phyloP scores from a whole-genome alignment of 768 basidiomycete genomes.

The Auricularia sp. region DNA sequence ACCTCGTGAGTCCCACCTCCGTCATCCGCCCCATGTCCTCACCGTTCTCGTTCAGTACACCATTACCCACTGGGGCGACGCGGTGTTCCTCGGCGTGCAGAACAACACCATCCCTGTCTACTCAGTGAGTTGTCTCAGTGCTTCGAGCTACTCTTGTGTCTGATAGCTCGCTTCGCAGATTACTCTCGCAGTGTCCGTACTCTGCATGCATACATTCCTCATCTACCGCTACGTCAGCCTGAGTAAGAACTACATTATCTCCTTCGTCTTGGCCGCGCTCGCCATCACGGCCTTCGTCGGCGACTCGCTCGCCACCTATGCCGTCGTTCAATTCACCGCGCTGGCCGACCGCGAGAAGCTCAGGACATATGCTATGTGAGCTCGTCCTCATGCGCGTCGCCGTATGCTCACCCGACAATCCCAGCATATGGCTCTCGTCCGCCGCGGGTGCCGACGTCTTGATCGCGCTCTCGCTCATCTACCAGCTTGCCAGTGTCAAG shows the following conservation, averaged over 20 bases:
- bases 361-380: neutral
- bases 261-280: neutral
- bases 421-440: neutral
- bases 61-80: neutral
- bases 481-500: neutral
- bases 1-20: neutral
- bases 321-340: neutral
- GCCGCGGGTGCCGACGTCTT: neutral
- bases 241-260: neutral
- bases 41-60: neutral
- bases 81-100: neutral
- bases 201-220: neutral
- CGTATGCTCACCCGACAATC: neutral
- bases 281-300: neutral
- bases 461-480: neutral
- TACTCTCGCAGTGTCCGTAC: neutral
- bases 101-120: neutral
- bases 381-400: neutral
- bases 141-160: neutral
- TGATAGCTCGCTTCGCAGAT: neutral
- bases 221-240: neutral
- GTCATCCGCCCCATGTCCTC: too few species aligned
- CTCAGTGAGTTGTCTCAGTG: neutral
- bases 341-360: neutral
- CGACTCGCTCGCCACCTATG: neutral